These are phyloP conservation scores for Paecilomyces fulvus DNA, from an alignment of 2,329 filamentous ascomycete species.

Conservation along the genomic window DNA sequence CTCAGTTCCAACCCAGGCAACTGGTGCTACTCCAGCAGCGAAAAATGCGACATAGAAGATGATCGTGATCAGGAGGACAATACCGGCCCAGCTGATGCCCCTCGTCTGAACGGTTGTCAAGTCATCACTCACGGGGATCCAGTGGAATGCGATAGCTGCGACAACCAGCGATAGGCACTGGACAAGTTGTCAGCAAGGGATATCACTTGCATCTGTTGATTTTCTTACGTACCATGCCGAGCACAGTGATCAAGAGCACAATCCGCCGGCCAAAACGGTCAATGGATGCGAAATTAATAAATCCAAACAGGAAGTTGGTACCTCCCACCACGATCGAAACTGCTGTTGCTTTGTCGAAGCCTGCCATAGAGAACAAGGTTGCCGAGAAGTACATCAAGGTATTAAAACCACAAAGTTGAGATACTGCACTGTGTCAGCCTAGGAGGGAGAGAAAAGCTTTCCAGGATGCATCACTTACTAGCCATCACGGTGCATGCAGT, in stretches of 20 bases:
- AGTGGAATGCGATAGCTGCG: constrained; percentile 39
- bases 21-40: constrained; percentile 39
- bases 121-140: constrained; percentile 38
- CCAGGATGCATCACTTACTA: not conserved
- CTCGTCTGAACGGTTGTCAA: constrained; percentile 25
- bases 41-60: constrained; percentile 39
- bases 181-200: not conserved
- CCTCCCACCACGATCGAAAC: constrained; percentile 36
- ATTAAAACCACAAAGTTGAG: constrained; percentile 39
- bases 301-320: constrained; percentile 39
- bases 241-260: constrained; percentile 35
- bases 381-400: constrained; percentile 38
- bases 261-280: constrained; percentile 38
- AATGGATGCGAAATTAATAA: constrained; percentile 38
- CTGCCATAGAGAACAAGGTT: constrained; percentile 40
- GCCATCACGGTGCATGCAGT: constrained; percentile 42
- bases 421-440: constrained; percentile 16
- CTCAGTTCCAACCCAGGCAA: constrained; percentile 41
- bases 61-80: constrained; percentile 36
- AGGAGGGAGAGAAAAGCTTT: not conserved
- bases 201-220: not conserved
- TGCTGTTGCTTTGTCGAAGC: constrained; percentile 42
- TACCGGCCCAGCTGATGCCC: constrained; percentile 24
- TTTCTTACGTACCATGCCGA: constrained; percentile 30
- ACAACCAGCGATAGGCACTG: constrained; percentile 27